Base-by-base conservation (phyloP, 768 basidiomycete species). In the Trametes cinnabarina region DNA sequence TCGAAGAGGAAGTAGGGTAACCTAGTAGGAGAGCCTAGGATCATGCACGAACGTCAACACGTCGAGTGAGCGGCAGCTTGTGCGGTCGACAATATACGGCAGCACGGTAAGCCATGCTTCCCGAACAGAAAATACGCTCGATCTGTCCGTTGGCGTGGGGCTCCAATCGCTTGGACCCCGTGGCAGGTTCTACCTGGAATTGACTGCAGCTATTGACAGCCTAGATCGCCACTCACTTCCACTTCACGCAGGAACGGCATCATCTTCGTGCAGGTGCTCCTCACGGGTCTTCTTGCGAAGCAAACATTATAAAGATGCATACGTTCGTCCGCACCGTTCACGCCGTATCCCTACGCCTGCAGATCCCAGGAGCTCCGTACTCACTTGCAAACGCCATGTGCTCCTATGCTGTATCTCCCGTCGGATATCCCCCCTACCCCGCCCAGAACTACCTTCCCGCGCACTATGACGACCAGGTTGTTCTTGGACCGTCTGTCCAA, bases 141-240 rank as follows among this genome's bases (percentile, higher is more conserved):
- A 48, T 41, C 8, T 25, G 25, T 39, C 23, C 37, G 22, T 32
- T 22, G 46, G 7, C 2, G 11, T 35, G 37, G 54, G 54, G 54
- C 17, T 9, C 54, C 54, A 23, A 55, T 55, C 54, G 54, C 28
- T 37, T 46, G 54, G 54, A 25, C 25, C 53, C 34, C 20, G 12
- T 15, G 26, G 42, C 35, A 30, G 10, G n/a, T 28, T 47, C 46
- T n/a, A 9, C 12, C 54, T 28, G 26, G 46, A 47, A 30, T 35
- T 46, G 32, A 50, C 46, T 32, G 46, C 19, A 12, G 37, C 15
- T n/a, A 39, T 26, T 50, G 54, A 55, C 54, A 40, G 54, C 54
- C 28, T 35, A 55, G 54, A 48, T 55, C 54, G 47, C 54, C 54
- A 47, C 54, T 30, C 46, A 40, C 28, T 55, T 55, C 54, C 46